Conservation (phyloP, 2,329 filamentous ascomycete genomes). For the Cucurbitaria berberidis region DNA sequence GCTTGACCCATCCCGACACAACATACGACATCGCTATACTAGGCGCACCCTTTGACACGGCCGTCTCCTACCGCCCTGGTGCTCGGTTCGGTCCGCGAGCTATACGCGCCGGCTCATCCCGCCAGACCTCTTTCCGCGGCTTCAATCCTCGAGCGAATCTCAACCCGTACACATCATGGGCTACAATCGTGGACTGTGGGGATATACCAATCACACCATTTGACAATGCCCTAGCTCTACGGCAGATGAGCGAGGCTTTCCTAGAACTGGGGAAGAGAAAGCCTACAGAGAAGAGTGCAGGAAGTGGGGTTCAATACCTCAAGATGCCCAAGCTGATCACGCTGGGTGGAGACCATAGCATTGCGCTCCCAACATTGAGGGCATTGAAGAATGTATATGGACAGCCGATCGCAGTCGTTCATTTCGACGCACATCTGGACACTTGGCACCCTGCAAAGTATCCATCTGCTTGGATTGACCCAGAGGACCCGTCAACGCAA, state of each 20-base stretch:
- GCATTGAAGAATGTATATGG: constrained; percentile 55
- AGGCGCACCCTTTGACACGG: constrained; percentile 58
- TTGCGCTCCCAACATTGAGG: constrained; percentile 58
- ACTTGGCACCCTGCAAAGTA: constrained; percentile 87
- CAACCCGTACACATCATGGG: constrained; percentile 84
- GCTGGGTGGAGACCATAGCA: constrained; percentile 58
- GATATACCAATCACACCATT: constrained; percentile 88
- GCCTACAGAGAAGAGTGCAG: constrained; percentile 42
- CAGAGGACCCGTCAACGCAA: constrained; percentile 62
- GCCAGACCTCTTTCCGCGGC: constrained; percentile 79
- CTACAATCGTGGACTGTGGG: constrained; percentile 83
- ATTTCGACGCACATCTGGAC: constrained; percentile 71
- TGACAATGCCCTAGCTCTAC: constrained; percentile 80
- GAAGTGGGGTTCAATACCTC: constrained; percentile 51
- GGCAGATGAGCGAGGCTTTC: constrained; percentile 85
- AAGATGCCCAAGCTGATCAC: constrained; percentile 56
- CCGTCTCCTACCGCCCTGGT: constrained; percentile 53
- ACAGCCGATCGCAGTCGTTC: constrained; percentile 55
- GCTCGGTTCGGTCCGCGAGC: constrained; percentile 83
- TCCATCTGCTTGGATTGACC: constrained; percentile 72
- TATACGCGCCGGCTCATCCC: constrained; percentile 81
- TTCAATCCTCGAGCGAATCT: constrained; percentile 83
- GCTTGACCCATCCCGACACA: constrained; percentile 54
- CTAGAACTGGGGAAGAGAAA: constrained; percentile 66
- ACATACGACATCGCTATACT: constrained; percentile 57